Evolutionary conservation across 2,329 filamentous ascomycete genomes (phyloP), one percentile per base, ranked within the genome.

Genomic region (Talaromyces islandicus): DNA sequence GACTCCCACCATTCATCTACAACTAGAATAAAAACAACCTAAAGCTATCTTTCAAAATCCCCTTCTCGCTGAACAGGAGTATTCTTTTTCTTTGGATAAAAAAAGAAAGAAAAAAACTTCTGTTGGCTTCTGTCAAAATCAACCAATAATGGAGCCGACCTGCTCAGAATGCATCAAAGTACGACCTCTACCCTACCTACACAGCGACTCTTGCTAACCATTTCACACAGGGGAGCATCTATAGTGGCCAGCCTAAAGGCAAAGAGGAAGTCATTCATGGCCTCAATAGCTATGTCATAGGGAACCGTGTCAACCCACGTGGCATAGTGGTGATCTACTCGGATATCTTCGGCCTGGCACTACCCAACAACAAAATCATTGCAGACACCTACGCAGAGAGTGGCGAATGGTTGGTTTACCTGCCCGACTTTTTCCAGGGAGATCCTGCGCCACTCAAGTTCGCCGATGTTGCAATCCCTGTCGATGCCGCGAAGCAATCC

Each of bases 241-340:
- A 77, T 69, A 61, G 71, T 58, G 77, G 74, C 54, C 65, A 67
- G 32, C 68, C 75, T 21, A 64, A 64, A 17, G 76, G 76, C 62
- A 74, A 68, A 52, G 75, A 75, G 63, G 68, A 72, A 59, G 70
- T 65, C 5, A 64, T 79, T 30, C 73, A 72, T 57, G 69, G 71
- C 32, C 68, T 71, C 9, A 69, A 75, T 41, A 72, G 74, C 60
- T 78, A 79, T 60, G 69, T 78, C 6, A 64, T 71, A 43, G 70
- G 71, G 50, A 71, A 72, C 64, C 67, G 67, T 54, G 66, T 62
- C 54, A 69, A 64, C 38, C 65, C 70, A 3, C 63, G 65, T 12
- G 69, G 61, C 50, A 71, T 68, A 62, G 67, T 71, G 43, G 68
- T 71, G 21, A 60, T 72, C 19, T 71, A 71, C 64, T 65, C 65